These are phyloP conservation scores for Polyporus tsugae DNA, from an alignment of 1,284 basidiomycete species.

Conservation along the genomic window DNA sequence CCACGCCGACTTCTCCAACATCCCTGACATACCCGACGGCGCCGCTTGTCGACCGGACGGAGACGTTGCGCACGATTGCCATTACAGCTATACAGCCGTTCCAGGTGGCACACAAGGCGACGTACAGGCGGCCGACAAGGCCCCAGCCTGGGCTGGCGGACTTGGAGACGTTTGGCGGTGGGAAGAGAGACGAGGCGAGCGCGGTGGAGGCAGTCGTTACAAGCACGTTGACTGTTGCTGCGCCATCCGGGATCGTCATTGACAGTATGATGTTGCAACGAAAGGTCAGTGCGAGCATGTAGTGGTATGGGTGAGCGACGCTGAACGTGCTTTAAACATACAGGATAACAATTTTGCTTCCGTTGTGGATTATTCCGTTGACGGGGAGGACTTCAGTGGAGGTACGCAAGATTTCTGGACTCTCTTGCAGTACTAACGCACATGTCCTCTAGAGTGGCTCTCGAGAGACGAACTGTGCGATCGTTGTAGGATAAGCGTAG, in stretches of 20 bases:
- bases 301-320: too few relatives aligned
- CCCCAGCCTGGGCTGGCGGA: conserved; percentile 57
- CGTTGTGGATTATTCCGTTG: conserved; percentile 52
- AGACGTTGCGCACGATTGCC: conserved; percentile 68
- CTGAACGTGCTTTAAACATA: not conserved
- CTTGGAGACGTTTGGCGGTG: conserved; percentile 61
- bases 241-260: conserved; percentile 62
- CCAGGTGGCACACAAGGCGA: conserved; percentile 54
- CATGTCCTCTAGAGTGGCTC: conserved; percentile 58
- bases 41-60: conserved; percentile 54
- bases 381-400: conserved; percentile 46
- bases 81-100: conserved; percentile 69
- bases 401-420: conserved; percentile 30
- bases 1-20: conserved; percentile 32
- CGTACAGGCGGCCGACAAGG: conserved; percentile 53
- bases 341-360: conserved; percentile 58
- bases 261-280: conserved; percentile 56
- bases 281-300: conserved; percentile 45
- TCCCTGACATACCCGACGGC: conserved; percentile 31
- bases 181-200: conserved; percentile 59
- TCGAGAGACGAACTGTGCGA: conserved; percentile 70
- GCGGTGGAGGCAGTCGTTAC: conserved; percentile 58
- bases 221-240: conserved; percentile 58
- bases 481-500: conserved; percentile 59
- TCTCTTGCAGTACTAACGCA: not conserved